Evolutionary conservation across 75 land plant species (phyloP).

Genomic region (Cupressus sempervirens): DNA sequence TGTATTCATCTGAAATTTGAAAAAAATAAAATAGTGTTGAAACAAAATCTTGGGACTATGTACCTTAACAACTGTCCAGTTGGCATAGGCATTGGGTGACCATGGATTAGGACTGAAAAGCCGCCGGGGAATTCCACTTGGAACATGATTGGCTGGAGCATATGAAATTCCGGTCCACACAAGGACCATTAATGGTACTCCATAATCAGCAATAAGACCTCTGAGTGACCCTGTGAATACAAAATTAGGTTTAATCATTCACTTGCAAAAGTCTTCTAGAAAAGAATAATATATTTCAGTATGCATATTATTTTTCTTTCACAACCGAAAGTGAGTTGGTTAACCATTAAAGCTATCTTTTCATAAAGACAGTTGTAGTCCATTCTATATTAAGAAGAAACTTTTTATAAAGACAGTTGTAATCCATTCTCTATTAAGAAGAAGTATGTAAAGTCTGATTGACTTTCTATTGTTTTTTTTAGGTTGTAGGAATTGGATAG

Average conservation of each 20-base stretch:
- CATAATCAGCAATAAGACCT: slow-evolving; percentile 82
- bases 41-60: not conserved
- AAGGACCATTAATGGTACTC: slow-evolving; percentile 89
- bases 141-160: slow-evolving; percentile 52
- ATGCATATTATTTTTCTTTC: too few relatives aligned
- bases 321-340: not conserved
- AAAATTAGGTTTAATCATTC: not conserved
- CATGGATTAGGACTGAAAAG: slow-evolving; percentile 91
- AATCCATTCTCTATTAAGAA: not conserved
- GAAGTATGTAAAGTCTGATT: not conserved
- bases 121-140: slow-evolving; percentile 71
- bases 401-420: too few relatives aligned
- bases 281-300: not conserved
- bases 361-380: not conserved
- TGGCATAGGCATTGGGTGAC: slow-evolving; percentile 64
- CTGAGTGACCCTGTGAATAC: slow-evolving; percentile 55
- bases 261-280: not conserved
- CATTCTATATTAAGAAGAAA: not conserved
- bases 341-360: not conserved
- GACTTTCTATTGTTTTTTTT: not conserved
- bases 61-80: slow-evolving; percentile 82
- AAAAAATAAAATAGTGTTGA: slow-evolving; percentile 20
- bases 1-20: not conserved
- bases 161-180: slow-evolving; percentile 86
- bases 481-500: too few relatives aligned